A percentile compares a stretch with the other conserved stretches of the same genome.
phyloP scores from a whole-genome alignment of 176 grass and related monocot species.

The Hordeum vulgare region MorexV3_pseudomolecules_assembly NC_058522.1:494374077-494374576 shows the following conservation, averaged over 20 bases:
- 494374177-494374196: conserved; percentile 90
- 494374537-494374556: conserved; percentile 92
- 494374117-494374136: conserved; percentile 92
- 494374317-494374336: conserved; percentile 58
- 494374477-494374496: conserved; percentile 94
- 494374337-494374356: conserved; percentile 78
- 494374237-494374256: conserved; percentile 81
- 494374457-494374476: conserved; percentile 83
- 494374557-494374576: conserved; percentile 95
- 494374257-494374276: conserved; percentile 93
- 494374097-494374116: conserved; percentile 90
- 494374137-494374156: conserved; percentile 93
- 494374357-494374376: conserved; percentile 90
- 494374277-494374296: conserved; percentile 89
- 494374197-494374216: conserved; percentile 86
- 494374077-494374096: conserved; percentile 98
- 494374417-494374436: conserved; percentile 88
- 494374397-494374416: conserved; percentile 85
- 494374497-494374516: conserved; percentile 84
- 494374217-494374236: conserved; percentile 69
- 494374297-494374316: conserved; percentile 76
- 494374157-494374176: conserved; percentile 91
- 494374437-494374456: conserved; percentile 87
- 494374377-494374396: conserved; percentile 77
- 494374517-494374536: conserved; percentile 94